phyloP scores from a whole-genome alignment of 2,329 filamentous ascomycete species.

The Phaeoacremonium minimum region DNA sequence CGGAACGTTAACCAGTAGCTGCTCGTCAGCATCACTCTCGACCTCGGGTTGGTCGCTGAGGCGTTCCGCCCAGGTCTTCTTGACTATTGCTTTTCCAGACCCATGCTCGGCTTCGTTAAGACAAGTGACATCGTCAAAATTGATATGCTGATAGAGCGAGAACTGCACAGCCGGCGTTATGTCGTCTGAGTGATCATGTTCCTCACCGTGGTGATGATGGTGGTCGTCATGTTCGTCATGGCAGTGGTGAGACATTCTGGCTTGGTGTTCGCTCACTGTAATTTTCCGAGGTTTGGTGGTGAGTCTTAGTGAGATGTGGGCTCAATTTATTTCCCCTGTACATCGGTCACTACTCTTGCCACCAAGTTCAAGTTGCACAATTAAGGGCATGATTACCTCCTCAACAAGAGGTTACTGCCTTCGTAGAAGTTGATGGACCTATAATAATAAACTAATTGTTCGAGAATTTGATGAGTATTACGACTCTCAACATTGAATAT shows the following conservation, averaged over 20 bases:
- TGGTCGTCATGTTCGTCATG: slow-evolving; percentile 33
- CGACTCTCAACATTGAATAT: too few species aligned
- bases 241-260: slow-evolving; percentile 23
- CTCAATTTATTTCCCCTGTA: too few species aligned
- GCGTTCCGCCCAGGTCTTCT: slow-evolving; percentile 89
- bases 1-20: slow-evolving; percentile 90
- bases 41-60: slow-evolving; percentile 69
- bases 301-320: too few species aligned
- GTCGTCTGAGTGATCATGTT: slow-evolving; percentile 88
- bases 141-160: slow-evolving; percentile 87
- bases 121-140: slow-evolving; percentile 79
- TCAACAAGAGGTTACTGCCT: too few species aligned
- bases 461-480: too few species aligned
- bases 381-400: too few species aligned
- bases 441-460: too few species aligned
- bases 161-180: slow-evolving; percentile 86
- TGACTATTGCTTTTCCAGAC: slow-evolving; percentile 69
- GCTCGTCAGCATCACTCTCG: slow-evolving; percentile 83
- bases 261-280: too few species aligned
- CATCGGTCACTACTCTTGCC: too few species aligned
- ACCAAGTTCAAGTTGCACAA: too few species aligned
- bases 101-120: slow-evolving; percentile 73
- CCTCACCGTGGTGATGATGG: slow-evolving; percentile 51
- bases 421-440: too few species aligned
- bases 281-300: too few species aligned